These are phyloP conservation scores for Diaporthe sp. DNA, from an alignment of 2,329 filamentous ascomycete genomes.

Conservation along the genomic window DNA sequence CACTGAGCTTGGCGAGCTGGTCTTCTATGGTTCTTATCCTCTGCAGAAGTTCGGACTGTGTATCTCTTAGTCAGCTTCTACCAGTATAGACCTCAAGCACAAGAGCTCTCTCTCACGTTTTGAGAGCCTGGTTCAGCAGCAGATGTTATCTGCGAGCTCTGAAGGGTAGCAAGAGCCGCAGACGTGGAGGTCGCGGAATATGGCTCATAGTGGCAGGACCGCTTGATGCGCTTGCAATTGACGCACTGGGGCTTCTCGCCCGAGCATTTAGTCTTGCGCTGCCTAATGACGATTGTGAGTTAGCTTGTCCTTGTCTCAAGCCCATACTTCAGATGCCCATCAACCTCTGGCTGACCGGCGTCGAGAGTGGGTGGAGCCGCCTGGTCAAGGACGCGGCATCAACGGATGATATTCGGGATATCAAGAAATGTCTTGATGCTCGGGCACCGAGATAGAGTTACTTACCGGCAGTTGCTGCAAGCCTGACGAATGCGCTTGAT, in stretches of 20 bases:
- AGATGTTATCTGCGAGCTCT: constrained; percentile 1
- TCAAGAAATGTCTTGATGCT: too few relatives aligned
- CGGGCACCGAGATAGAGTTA: not conserved
- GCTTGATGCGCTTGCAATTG: constrained; percentile 17
- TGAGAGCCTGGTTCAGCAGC: not conserved
- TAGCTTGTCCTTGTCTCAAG: too few relatives aligned
- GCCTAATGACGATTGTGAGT: not conserved
- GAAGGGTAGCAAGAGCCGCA: not conserved
- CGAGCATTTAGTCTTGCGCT: constrained; percentile 13
- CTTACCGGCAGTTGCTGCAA: constrained; percentile 21
- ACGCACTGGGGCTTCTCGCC: constrained; percentile 14
- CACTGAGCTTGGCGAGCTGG: not conserved
- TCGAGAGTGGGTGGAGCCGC: not conserved
- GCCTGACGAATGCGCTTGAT: constrained; percentile 21
- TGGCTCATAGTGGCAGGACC: constrained; percentile 4
- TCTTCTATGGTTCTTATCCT: constrained; percentile 12
- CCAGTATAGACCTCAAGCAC: not conserved
- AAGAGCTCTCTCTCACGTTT: not conserved
- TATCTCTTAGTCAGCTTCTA: not conserved
- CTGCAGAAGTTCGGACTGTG: constrained; percentile 10
- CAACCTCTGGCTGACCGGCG: not conserved
- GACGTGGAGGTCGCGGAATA: constrained; percentile 6
- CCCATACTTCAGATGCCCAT: not conserved
- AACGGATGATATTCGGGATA: too few relatives aligned
- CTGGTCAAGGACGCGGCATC: not conserved